Conservation (phyloP, 129 eudicot species). For the Glebionis coronaria region DNA sequence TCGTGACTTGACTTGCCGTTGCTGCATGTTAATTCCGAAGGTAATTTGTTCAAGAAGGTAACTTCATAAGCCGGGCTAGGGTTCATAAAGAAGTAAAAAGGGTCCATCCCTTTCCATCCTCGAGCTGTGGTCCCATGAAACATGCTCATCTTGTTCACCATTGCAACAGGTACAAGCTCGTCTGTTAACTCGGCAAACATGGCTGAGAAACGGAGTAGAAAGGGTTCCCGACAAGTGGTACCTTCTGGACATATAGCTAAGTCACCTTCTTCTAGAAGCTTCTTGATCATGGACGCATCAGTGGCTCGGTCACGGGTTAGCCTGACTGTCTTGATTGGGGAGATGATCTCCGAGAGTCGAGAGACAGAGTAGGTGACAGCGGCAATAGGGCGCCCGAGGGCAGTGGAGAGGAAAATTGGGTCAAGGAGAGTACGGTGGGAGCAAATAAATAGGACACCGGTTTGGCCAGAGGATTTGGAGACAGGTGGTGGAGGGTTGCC, state of each 20-base stretch:
- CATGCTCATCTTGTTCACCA: slow-evolving; percentile 71
- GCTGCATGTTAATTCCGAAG: slow-evolving; percentile 42
- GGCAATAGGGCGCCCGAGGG: slow-evolving; percentile 66
- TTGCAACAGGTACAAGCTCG: slow-evolving; percentile 61
- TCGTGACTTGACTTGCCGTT: slow-evolving; percentile 56
- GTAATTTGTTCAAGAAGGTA: slow-evolving; percentile 57
- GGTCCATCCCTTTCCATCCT: slow-evolving; percentile 84
- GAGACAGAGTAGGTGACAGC: slow-evolving; percentile 68
- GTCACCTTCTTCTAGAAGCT: slow-evolving; percentile 61
- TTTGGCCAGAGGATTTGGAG: slow-evolving; percentile 41
- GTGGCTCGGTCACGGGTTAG: slow-evolving; percentile 47
- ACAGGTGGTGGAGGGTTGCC: slow-evolving; percentile 66
- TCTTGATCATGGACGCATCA: slow-evolving; percentile 62
- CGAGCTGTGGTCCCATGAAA: slow-evolving; percentile 71
- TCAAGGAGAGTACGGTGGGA: slow-evolving; percentile 71
- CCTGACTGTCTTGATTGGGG: slow-evolving; percentile 64
- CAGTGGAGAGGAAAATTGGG: slow-evolving; percentile 71
- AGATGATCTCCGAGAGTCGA: slow-evolving; percentile 64
- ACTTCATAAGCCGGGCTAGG: slow-evolving; percentile 70
- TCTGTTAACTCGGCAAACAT: slow-evolving; percentile 64
- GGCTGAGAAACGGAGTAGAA: slow-evolving; percentile 57
- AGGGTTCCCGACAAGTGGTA: slow-evolving; percentile 71
- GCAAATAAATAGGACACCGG: slow-evolving; percentile 74
- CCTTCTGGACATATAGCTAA: slow-evolving; percentile 72
- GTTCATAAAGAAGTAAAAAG: slow-evolving; percentile 73